Conservation (phyloP, 140 eudicot species). For the Ambrosia hybrid region DNA sequence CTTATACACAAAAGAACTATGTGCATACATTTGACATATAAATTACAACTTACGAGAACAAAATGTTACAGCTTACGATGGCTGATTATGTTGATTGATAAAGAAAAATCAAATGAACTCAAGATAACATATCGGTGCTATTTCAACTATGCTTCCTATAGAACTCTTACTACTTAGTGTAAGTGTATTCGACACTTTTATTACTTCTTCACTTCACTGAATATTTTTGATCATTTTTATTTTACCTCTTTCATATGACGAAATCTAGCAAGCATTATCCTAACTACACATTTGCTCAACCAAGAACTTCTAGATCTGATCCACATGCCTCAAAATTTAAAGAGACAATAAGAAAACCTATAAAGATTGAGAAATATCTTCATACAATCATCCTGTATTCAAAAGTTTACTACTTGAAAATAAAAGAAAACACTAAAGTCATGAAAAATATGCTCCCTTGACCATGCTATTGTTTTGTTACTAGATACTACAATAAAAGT, state of each 20-base stretch:
- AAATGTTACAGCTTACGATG: slow-evolving; percentile 2
- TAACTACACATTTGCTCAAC: slow-evolving; percentile 10
- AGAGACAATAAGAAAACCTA: background rate
- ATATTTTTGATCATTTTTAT: too few species aligned
- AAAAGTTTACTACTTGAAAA: slow-evolving; percentile 15
- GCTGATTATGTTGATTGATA: slow-evolving; percentile 7
- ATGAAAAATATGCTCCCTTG: background rate
- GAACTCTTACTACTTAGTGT: too few species aligned
- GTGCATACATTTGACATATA: slow-evolving; percentile 7
- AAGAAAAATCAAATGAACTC: background rate
- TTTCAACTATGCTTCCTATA: background rate
- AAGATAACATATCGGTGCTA: slow-evolving; percentile 13
- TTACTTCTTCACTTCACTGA: background rate
- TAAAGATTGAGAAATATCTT: background rate
- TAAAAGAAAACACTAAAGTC: background rate
- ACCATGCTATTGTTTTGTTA: slow-evolving; percentile 10
- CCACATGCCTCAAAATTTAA: background rate
- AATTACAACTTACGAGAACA: slow-evolving; percentile 9
- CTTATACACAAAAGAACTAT: slow-evolving; percentile 12
- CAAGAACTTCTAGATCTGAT: slow-evolving; percentile 3
- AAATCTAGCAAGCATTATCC: slow-evolving; percentile 15
- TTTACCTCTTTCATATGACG: background rate
- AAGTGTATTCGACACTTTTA: background rate
- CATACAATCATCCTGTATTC: background rate
- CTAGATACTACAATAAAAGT: background rate